phyloP scores from a whole-genome alignment of 805 yeast species.

The Ogataea populi-albae region DNA sequence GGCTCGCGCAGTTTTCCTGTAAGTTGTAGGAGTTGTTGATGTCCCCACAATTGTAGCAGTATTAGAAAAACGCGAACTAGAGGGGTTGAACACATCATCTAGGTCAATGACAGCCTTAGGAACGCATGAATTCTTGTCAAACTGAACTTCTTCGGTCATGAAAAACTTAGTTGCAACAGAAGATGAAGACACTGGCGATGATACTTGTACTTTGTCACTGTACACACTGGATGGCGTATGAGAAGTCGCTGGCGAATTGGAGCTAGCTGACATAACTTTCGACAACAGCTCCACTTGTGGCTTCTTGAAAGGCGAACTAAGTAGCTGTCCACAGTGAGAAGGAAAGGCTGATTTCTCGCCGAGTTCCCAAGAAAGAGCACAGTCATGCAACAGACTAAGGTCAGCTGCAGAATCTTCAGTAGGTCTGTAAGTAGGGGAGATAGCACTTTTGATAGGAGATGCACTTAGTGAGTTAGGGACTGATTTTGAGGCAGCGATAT shows the following conservation, averaged over 20 bases:
- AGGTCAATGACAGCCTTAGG: slow-evolving; percentile 36
- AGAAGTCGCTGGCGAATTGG: slow-evolving; percentile 3
- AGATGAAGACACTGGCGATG: slow-evolving; percentile 9
- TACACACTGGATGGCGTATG: slow-evolving; percentile 12
- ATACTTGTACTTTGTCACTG: slow-evolving; percentile 8
- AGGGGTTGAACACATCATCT: slow-evolving; percentile 28
- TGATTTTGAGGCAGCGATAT: slow-evolving; percentile 16
- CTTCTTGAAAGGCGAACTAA: slow-evolving; percentile 12
- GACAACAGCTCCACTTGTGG: slow-evolving; percentile 5
- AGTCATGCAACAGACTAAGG: no score
- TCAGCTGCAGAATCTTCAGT: no score
- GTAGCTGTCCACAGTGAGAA: background rate
- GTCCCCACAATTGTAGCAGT: no score
- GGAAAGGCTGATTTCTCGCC: no score
- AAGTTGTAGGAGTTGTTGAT: slow-evolving; percentile 4
- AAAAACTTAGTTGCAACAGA: slow-evolving; percentile 24
- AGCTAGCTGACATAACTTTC: slow-evolving; percentile 1
- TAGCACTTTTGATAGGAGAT: slow-evolving; percentile 22
- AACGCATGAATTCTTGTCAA: slow-evolving; percentile 25
- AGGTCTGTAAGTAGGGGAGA: slow-evolving; percentile 1
- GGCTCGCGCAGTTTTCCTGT: slow-evolving; percentile 15
- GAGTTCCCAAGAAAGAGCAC: no score
- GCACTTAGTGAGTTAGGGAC: slow-evolving; percentile 24
- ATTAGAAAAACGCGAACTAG: slow-evolving; percentile 3
- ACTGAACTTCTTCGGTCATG: slow-evolving; percentile 32